A percentile compares a stretch with the other conserved stretches of the same genome.
Evolutionary conservation across 495 filamentous ascomycete species (phyloP).

Genomic region (Penicillium roqueforti): DNA sequence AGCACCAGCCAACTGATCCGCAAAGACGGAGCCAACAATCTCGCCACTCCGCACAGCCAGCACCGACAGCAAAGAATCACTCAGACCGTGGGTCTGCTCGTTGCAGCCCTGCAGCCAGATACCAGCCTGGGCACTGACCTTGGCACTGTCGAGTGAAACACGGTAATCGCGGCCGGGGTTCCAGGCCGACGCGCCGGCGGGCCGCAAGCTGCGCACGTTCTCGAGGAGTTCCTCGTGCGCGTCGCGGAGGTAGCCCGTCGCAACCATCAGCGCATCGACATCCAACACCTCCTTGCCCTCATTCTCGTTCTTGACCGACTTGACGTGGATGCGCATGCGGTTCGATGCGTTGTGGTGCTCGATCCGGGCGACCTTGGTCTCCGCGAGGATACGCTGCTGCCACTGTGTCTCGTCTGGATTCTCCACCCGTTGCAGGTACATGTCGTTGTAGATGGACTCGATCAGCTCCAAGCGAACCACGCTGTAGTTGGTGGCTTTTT

Average conservation of each 20-base stretch:
- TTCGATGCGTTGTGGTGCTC: conserved; percentile 46
- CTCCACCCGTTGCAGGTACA: conserved; percentile 78
- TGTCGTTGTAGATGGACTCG: conserved; percentile 75
- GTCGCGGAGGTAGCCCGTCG: conserved; percentile 79
- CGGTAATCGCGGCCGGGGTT: conserved; percentile 62
- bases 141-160: conserved; percentile 60
- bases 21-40: conserved; percentile 73
- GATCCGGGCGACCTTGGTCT: conserved; percentile 57
- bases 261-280: conserved; percentile 76
- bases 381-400: conserved; percentile 73
- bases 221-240: conserved; percentile 75
- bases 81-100: conserved; percentile 84
- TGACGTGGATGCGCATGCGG: conserved; percentile 39
- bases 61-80: conserved; percentile 75
- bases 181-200: conserved; percentile 42
- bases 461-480: conserved; percentile 86
- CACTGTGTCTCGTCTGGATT: conserved; percentile 66
- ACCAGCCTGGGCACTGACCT: conserved; percentile 60
- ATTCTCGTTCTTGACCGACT: conserved; percentile 25
- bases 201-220: conserved; percentile 58
- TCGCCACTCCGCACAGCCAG: conserved; percentile 71
- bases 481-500: conserved; percentile 85
- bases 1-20: conserved; percentile 36
- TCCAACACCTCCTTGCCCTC: conserved; percentile 57
- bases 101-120: conserved; percentile 96